Percentiles rank a stretch among this genome's conserved stretches.
Evolutionary conservation across 2,329 filamentous ascomycete species (phyloP).

Genomic region (Juglanconis sp.): DNA sequence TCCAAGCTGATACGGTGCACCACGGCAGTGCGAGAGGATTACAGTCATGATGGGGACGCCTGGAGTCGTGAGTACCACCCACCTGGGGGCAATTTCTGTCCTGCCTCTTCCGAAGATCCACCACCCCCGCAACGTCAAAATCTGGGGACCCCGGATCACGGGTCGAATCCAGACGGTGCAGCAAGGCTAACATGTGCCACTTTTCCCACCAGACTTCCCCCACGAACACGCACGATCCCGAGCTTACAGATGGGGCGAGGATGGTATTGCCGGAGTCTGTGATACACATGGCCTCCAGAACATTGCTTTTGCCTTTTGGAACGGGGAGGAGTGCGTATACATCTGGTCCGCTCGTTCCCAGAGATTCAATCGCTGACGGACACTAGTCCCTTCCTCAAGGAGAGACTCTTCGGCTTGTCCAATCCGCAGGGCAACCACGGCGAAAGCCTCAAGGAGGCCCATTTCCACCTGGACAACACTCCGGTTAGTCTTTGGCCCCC

Average conservation of each 20-base stretch:
- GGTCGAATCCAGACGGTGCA: slow-evolving; percentile 24
- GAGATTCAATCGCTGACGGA: slow-evolving; percentile 34
- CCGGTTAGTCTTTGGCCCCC: slow-evolving; percentile 47
- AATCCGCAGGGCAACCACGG: slow-evolving; percentile 97
- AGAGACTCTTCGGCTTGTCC: slow-evolving; percentile 89
- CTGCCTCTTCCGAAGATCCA: slow-evolving; percentile 3
- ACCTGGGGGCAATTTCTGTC: neutral
- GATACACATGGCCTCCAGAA: slow-evolving; percentile 90
- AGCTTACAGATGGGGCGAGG: slow-evolving; percentile 92
- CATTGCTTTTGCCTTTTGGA: slow-evolving; percentile 96
- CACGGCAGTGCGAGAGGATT: slow-evolving; percentile 79
- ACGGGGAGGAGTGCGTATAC: slow-evolving; percentile 78
- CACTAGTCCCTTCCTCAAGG: slow-evolving; percentile 81
- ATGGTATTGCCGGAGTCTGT: slow-evolving; percentile 90
- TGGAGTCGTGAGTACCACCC: slow-evolving; percentile 77
- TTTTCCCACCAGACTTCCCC: slow-evolving; percentile 69
- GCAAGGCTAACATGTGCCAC: slow-evolving; percentile 14
- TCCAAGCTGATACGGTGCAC: slow-evolving; percentile 13
- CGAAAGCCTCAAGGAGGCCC: slow-evolving; percentile 93
- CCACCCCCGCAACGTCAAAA: slow-evolving; percentile 17
- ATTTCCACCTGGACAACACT: slow-evolving; percentile 95
- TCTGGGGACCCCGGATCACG: slow-evolving; percentile 11
- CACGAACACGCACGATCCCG: slow-evolving; percentile 88
- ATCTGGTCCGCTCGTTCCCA: neutral
- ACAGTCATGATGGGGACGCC: slow-evolving; percentile 83